Evolutionary conservation across 805 yeast species (phyloP).

Genomic region (Metschnikowia similis): DNA sequence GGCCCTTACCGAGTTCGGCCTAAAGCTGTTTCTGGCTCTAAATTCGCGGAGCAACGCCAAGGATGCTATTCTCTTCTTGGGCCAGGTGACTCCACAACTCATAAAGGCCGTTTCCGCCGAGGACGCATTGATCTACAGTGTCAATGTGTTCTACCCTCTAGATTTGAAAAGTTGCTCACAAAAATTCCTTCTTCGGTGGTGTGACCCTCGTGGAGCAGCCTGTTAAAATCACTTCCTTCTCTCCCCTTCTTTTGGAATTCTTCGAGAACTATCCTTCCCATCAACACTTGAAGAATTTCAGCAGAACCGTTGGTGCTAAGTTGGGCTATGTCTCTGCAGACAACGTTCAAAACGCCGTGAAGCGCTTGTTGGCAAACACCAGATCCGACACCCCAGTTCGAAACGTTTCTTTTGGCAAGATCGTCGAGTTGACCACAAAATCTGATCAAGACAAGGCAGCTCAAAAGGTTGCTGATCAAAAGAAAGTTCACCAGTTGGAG

Average conservation of each 20-base stretch:
- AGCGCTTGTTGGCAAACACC: slow-evolving; percentile 50
- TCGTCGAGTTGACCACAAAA: slow-evolving; percentile 27
- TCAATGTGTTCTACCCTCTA: slow-evolving; percentile 75
- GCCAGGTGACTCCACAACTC: slow-evolving; percentile 48
- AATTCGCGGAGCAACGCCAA: slow-evolving; percentile 32
- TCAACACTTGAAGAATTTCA: slow-evolving; percentile 45
- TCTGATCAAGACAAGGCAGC: slow-evolving; percentile 20
- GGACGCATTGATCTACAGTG: slow-evolving; percentile 46
- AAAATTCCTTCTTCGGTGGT: slow-evolving; percentile 52
- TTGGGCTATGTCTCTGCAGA: slow-evolving; percentile 46
- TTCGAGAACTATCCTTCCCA: slow-evolving; percentile 51
- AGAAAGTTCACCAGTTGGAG: slow-evolving; percentile 54
- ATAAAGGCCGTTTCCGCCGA: slow-evolving; percentile 34
- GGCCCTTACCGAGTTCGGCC: slow-evolving; percentile 20
- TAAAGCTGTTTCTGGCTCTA: slow-evolving; percentile 28
- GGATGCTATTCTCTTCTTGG: slow-evolving; percentile 59
- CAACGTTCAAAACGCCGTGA: slow-evolving; percentile 38
- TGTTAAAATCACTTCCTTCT: slow-evolving; percentile 35
- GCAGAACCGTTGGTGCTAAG: slow-evolving; percentile 51
- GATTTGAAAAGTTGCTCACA: slow-evolving; percentile 44
- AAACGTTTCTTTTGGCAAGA: slow-evolving; percentile 56
- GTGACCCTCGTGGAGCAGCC: slow-evolving; percentile 69
- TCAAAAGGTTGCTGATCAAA: slow-evolving; percentile 34
- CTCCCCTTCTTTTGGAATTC: slow-evolving; percentile 73
- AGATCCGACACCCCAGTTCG: slow-evolving; percentile 54